A percentile compares a stretch with the other conserved stretches of the same genome.
Evolutionary conservation across 176 grass and related monocot species (phyloP).

Genomic region (Oryza nivara): DNA sequence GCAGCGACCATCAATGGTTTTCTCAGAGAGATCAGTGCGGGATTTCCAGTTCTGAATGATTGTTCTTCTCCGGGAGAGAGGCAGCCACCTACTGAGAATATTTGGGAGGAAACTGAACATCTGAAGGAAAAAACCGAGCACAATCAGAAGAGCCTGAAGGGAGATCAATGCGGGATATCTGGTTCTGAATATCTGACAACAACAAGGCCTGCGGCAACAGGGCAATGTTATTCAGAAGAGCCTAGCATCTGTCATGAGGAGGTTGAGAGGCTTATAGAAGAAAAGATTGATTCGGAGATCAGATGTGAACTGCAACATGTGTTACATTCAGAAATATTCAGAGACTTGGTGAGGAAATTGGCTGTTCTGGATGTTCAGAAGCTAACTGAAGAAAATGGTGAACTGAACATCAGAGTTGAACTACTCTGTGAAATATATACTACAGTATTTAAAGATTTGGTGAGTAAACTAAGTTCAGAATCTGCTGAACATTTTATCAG

Average conservation of each 20-base stretch:
- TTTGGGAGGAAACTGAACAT: background rate
- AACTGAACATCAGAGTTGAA: slow-evolving; percentile 13
- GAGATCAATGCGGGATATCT: too few species aligned
- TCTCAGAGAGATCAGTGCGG: slow-evolving; percentile 36
- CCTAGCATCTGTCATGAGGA: slow-evolving; percentile 4
- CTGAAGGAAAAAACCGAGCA: slow-evolving; percentile 9
- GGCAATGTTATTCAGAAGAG: background rate
- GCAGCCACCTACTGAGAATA: background rate
- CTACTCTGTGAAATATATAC: slow-evolving; percentile 17
- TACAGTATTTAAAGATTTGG: background rate
- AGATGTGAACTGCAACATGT: slow-evolving; percentile 40
- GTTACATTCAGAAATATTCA: slow-evolving; percentile 21
- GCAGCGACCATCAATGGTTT: slow-evolving; percentile 38
- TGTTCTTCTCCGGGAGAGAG: background rate
- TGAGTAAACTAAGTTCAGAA: background rate
- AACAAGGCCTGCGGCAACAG: background rate
- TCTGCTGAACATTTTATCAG: slow-evolving; percentile 25
- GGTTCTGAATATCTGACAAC: background rate
- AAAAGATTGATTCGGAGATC: slow-evolving; percentile 30
- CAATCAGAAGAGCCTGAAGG: background rate
- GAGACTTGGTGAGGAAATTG: slow-evolving; percentile 20
- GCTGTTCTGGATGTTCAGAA: background rate
- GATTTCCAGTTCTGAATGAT: background rate
- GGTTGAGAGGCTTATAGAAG: slow-evolving; percentile 33
- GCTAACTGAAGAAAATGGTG: slow-evolving; percentile 37